Evolutionary conservation across 202 grass and related monocot species (phyloP).

Genomic region (Setaria italica): DNA sequence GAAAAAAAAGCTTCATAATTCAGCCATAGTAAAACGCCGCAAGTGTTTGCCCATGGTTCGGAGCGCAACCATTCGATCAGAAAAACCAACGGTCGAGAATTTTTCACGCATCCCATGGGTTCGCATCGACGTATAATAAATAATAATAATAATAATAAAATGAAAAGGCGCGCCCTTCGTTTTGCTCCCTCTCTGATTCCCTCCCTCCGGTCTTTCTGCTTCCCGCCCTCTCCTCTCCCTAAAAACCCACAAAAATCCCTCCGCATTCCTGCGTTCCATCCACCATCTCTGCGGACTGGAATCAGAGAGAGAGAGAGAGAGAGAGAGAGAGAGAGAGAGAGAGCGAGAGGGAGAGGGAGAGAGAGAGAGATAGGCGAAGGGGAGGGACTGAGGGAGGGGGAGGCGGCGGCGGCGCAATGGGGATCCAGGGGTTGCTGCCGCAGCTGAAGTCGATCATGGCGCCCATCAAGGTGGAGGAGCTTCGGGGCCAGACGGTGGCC

Average conservation of each 20-base stretch:
- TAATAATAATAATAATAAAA: too few species aligned
- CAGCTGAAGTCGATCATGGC: conserved; percentile 93
- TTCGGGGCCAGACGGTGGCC: conserved; percentile 82
- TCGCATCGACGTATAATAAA: too few species aligned
- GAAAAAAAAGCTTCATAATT: too few species aligned
- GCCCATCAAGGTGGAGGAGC: conserved; percentile 76
- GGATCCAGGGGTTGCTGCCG: conserved; percentile 92
- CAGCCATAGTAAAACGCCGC: too few species aligned
- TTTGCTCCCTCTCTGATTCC: neutral
- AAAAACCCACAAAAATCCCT: conserved; percentile 31
- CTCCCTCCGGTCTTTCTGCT: conserved; percentile 3
- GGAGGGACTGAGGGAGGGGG: neutral
- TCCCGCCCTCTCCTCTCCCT: conserved; percentile 37
- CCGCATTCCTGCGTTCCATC: neutral
- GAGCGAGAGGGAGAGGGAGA: neutral
- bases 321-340: neutral
- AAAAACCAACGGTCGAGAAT: too few species aligned
- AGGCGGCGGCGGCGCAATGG: conserved; percentile 56
- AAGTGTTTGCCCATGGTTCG: too few species aligned
- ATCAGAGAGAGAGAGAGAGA: conserved; percentile 4
- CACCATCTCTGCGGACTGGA: neutral
- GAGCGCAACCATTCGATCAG: too few species aligned
- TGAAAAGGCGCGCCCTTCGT: neutral
- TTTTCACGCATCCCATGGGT: too few species aligned
- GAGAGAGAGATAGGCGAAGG: neutral